Evolutionary conservation across 1,139 yeast species (phyloP).

Genomic region (Candida sp.): DNA sequence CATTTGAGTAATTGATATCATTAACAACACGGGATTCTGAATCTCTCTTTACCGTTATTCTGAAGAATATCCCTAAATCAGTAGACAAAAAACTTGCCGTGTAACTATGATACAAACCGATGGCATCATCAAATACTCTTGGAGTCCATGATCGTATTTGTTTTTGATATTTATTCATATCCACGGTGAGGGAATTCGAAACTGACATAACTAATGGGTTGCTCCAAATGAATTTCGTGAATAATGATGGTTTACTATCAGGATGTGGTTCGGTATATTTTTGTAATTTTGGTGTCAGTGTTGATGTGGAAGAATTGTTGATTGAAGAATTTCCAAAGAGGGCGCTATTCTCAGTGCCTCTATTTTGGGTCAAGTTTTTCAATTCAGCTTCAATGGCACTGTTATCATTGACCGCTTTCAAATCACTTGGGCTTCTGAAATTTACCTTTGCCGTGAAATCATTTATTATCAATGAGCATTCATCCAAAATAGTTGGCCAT

Average conservation of each 20-base stretch:
- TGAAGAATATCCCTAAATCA: conserved; percentile 42
- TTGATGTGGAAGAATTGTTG: conserved; percentile 4
- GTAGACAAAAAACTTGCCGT: conserved; percentile 19
- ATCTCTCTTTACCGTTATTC: conserved; percentile 49
- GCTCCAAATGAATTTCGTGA: neutral
- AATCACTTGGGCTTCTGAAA: conserved; percentile 28
- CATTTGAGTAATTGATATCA: conserved; percentile 59
- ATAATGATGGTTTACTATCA: neutral
- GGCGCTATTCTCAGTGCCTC: conserved; percentile 12
- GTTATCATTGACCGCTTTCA: conserved; percentile 22
- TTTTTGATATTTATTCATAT: conserved; percentile 1
- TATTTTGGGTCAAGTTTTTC: conserved; percentile 6
- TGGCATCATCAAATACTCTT: conserved; percentile 6
- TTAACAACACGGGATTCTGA: conserved; percentile 58
- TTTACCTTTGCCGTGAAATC: conserved; percentile 43
- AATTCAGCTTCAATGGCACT: conserved; percentile 14
- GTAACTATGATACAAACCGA: neutral
- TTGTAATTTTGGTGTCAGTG: conserved; percentile 1
- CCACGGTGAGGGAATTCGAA: neutral
- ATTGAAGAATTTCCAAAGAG: conserved; percentile 32
- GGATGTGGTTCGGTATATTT: conserved; percentile 2
- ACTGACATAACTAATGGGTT: neutral
- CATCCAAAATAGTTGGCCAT: conserved; percentile 60
- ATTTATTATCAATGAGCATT: conserved; percentile 53
- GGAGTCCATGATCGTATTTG: conserved; percentile 3